These are phyloP conservation scores for Pyrenula aspistea DNA, from an alignment of 495 filamentous ascomycete species.

Conservation along the genomic window DNA sequence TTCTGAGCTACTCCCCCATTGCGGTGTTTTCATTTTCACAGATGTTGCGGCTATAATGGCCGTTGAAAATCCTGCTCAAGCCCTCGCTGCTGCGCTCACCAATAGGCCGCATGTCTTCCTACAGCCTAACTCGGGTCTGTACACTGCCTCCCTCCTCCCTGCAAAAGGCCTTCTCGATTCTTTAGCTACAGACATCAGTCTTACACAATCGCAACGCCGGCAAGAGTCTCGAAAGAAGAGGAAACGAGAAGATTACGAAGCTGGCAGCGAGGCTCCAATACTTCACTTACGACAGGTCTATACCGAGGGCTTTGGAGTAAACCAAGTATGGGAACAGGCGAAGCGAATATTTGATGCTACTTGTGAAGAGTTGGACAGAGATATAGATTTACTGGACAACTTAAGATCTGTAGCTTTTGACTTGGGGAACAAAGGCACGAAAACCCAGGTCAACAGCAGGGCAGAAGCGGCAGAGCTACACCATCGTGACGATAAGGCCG, in stretches of 20 bases:
- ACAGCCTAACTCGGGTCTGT: slow-evolving; percentile 50
- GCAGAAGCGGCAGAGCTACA: slow-evolving; percentile 11
- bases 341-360: slow-evolving; percentile 58
- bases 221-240: slow-evolving; percentile 57
- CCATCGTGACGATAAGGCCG: slow-evolving; percentile 8
- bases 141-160: slow-evolving; percentile 49
- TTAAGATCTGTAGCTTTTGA: neutral
- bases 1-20: no score
- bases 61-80: slow-evolving; percentile 5
- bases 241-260: slow-evolving; percentile 28
- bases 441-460: slow-evolving; percentile 2
- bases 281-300: slow-evolving; percentile 69
- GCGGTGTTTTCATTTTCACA: no score
- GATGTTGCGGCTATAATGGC: neutral
- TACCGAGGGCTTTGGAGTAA: slow-evolving; percentile 73
- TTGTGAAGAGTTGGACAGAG: slow-evolving; percentile 32
- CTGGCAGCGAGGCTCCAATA: slow-evolving; percentile 26
- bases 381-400: neutral
- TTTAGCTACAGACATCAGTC: slow-evolving; percentile 55
- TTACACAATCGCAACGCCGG: slow-evolving; percentile 47
- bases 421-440: neutral
- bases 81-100: slow-evolving; percentile 33
- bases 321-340: slow-evolving; percentile 92
- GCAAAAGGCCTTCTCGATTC: slow-evolving; percentile 69
- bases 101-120: slow-evolving; percentile 49